Evolutionary conservation across 176 grass and related monocot genomes (phyloP).

Genomic region (Hsuehochloa calcarea): DNA sequence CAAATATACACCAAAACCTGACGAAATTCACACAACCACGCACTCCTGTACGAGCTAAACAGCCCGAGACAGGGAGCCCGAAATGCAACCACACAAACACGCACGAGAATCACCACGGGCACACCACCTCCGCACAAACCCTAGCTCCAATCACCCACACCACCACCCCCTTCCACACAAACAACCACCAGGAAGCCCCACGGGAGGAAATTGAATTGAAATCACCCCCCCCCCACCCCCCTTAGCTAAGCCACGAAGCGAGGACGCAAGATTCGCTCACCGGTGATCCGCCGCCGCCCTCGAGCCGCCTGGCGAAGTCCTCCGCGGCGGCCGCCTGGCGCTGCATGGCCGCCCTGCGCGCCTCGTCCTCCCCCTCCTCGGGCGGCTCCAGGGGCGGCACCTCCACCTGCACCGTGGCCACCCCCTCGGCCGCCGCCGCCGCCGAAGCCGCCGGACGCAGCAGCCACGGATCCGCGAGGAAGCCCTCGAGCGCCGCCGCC

Average conservation of each 20-base stretch:
- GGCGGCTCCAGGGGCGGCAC: constrained; percentile 51
- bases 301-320: constrained; percentile 56
- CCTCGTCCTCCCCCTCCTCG: constrained; percentile 56
- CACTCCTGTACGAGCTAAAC: not conserved
- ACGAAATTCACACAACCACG: not conserved
- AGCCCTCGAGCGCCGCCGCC: constrained; percentile 50
- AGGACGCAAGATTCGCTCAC: constrained; percentile 45
- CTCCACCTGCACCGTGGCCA: constrained; percentile 59
- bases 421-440: not conserved
- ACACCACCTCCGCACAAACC: constrained; percentile 1
- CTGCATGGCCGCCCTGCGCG: constrained; percentile 44
- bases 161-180: not conserved
- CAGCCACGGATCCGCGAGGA: constrained; percentile 72
- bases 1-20: not conserved
- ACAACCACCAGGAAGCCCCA: not conserved
- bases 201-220: not conserved
- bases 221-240: too few species aligned
- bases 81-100: not conserved
- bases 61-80: not conserved
- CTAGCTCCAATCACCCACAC: not conserved
- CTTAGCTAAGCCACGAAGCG: not conserved
- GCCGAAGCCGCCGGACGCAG: constrained; percentile 5
- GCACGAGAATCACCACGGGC: not conserved
- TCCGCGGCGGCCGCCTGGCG: constrained; percentile 60
- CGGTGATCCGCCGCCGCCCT: constrained; percentile 44